phyloP scores from a whole-genome alignment of 768 basidiomycete species.

The Russula emetica region DNA sequence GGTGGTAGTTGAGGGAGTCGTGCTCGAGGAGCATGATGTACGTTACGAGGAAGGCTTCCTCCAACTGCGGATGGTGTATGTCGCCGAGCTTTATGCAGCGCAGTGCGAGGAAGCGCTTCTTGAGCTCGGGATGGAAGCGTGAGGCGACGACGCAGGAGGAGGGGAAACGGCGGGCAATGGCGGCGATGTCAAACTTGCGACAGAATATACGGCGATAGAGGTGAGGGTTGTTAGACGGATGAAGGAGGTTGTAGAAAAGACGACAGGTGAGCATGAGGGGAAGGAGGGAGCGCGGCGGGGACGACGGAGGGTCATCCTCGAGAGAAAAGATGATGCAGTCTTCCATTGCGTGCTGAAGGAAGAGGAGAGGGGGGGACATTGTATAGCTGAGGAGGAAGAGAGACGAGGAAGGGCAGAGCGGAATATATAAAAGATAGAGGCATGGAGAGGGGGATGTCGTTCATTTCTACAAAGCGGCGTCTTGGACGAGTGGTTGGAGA shows the following conservation, averaged over 20 bases:
- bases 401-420: background rate
- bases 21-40: slow-evolving; percentile 27
- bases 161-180: slow-evolving; percentile 49
- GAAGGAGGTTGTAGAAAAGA: slow-evolving; percentile 46
- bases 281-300: slow-evolving; percentile 49
- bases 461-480: slow-evolving; percentile 27
- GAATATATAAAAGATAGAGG: slow-evolving; percentile 20
- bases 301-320: slow-evolving; percentile 44
- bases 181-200: slow-evolving; percentile 58
- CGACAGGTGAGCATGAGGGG: slow-evolving; percentile 53
- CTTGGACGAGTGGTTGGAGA: slow-evolving; percentile 21
- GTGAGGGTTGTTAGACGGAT: slow-evolving; percentile 50
- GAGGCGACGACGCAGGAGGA: slow-evolving; percentile 38
- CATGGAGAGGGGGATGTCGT: slow-evolving; percentile 17
- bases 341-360: slow-evolving; percentile 62
- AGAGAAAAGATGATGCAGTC: slow-evolving; percentile 65
- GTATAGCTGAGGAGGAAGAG: background rate
- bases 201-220: slow-evolving; percentile 69
- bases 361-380: slow-evolving; percentile 20
- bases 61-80: slow-evolving; percentile 7
- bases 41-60: slow-evolving; percentile 16
- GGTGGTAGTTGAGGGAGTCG: slow-evolving; percentile 19
- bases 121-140: slow-evolving; percentile 41
- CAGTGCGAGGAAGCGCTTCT: slow-evolving; percentile 20
- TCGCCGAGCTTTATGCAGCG: slow-evolving; percentile 15